Base-by-base conservation (phyloP, 1,139 yeast species). In the Candida labiduridarum region DNA sequence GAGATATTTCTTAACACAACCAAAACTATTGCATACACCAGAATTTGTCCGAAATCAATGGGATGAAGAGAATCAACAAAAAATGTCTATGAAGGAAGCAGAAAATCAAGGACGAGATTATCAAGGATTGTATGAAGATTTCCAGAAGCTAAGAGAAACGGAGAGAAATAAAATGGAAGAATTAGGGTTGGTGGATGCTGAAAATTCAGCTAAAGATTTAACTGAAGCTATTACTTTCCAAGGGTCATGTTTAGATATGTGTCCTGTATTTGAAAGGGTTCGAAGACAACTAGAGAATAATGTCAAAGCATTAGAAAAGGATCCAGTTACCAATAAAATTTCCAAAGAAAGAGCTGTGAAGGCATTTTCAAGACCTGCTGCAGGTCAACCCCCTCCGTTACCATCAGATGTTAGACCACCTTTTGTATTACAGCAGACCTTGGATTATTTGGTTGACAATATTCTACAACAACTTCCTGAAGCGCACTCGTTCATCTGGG, bases 351-450 rank as follows among this genome's bases (percentile, higher is more conserved):
- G 77, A 44, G 97, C 98, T 0, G 82, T 95, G 7, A 95, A 95
- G 67, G 96, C 97, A 1, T 95, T 94, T 65, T 89, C 96, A 33
- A 76, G 99, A 58, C 98, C 99, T 0, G 97, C 97, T 10, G 98
- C 99, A 1, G 99, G 99, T 10, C 97, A 95, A 59, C 96, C 97
- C 1, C 98, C 98, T 4, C 96, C 98, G 3, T 72, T 95, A 50
- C 99, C 99, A 0, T 90, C 97, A 0, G 99, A 95, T 65, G 99
- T 95, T 1, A 78, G 99, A 56, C 97, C 99, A 1, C 99, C 99
- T 0, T 80, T 78, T 52, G 75, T 92, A 1, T 69, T 95, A 47
- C 78, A 78, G 10, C 62, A 72, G 36, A 85, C 97, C 0, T 71
- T 94, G 52, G 76, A 87, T 53, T 89, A 88, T 62, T 76, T 94